A percentile compares a stretch with the other conserved stretches of the same genome.
phyloP scores from a whole-genome alignment of 768 basidiomycete species.

The Cubamyces lactineus region DNA sequence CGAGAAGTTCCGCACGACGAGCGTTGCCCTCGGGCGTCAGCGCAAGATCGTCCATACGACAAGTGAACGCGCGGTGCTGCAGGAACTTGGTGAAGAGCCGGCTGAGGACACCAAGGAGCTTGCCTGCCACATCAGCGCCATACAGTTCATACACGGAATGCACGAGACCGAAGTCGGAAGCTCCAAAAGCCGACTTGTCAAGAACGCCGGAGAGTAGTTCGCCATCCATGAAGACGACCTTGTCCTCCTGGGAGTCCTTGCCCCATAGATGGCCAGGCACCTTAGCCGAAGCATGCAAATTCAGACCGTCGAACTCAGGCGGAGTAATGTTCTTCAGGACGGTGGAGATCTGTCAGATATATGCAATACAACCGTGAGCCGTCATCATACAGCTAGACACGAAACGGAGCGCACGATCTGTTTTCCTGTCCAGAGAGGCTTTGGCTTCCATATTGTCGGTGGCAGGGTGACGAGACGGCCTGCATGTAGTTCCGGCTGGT shows the following conservation, averaged over 20 bases:
- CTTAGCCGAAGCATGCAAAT: conserved; percentile 85
- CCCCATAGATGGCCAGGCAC: conserved; percentile 89
- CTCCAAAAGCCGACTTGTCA: conserved; percentile 97
- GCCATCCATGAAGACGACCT: conserved; percentile 89
- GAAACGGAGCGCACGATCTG: conserved; percentile 70
- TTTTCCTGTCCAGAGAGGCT: conserved; percentile 95
- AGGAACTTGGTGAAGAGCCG: conserved; percentile 96
- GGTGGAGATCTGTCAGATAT: conserved; percentile 77
- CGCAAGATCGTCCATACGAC: conserved; percentile 97
- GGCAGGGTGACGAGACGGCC: conserved; percentile 80
- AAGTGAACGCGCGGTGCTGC: conserved; percentile 96
- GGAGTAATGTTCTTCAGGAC: conserved; percentile 93
- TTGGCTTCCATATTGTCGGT: conserved; percentile 91
- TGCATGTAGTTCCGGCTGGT: conserved; percentile 56
- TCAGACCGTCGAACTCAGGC: conserved; percentile 73
- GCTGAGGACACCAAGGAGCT: conserved; percentile 89
- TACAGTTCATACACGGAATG: conserved; percentile 98
- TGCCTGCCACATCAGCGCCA: conserved; percentile 86
- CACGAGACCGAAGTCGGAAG: conserved; percentile 93
- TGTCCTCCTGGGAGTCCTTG: conserved; percentile 74
- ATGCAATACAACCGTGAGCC: conserved; percentile 11
- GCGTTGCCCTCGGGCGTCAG: conserved; percentile 82
- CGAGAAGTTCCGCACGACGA: conserved; percentile 67
- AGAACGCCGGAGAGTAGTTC: conserved; percentile 92
- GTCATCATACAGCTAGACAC: background rate